phyloP scores from a whole-genome alignment of 257 asterid species.

The Solanum virginianum region DNA sequence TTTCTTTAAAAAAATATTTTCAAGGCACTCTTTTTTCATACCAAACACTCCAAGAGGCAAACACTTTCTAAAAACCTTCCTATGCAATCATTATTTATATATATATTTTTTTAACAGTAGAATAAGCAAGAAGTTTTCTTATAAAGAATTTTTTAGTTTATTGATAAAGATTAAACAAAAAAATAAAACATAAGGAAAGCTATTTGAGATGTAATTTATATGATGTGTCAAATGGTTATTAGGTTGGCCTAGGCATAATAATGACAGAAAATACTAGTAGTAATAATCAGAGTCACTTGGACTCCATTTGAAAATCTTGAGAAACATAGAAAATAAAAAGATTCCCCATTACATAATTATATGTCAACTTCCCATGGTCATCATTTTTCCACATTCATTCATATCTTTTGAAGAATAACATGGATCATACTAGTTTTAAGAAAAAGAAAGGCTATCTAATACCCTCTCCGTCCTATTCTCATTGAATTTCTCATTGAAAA shows the following conservation, averaged over 20 bases:
- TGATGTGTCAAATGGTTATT: background rate
- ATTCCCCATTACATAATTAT: background rate
- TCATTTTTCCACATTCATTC: background rate
- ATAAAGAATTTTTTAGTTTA: background rate
- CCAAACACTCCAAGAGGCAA: background rate
- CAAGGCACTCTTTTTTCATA: background rate
- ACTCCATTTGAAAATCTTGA: background rate
- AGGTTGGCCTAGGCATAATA: background rate
- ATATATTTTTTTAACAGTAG: background rate
- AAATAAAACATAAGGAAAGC: background rate
- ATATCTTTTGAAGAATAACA: background rate
- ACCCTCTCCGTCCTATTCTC: background rate
- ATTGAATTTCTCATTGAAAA: no score
- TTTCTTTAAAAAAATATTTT: rapidly evolving
- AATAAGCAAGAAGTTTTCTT: background rate
- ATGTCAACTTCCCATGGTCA: background rate
- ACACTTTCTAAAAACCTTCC: background rate
- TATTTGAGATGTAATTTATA: background rate
- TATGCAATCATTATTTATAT: background rate
- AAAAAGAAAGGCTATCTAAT: background rate
- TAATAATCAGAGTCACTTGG: background rate
- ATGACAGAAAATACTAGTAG: background rate
- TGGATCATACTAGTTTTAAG: background rate
- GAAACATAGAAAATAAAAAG: background rate
- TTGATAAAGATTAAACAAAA: background rate